Base-by-base conservation (phyloP, 78 protist species). In the Chrysochromulina parva region DNA sequence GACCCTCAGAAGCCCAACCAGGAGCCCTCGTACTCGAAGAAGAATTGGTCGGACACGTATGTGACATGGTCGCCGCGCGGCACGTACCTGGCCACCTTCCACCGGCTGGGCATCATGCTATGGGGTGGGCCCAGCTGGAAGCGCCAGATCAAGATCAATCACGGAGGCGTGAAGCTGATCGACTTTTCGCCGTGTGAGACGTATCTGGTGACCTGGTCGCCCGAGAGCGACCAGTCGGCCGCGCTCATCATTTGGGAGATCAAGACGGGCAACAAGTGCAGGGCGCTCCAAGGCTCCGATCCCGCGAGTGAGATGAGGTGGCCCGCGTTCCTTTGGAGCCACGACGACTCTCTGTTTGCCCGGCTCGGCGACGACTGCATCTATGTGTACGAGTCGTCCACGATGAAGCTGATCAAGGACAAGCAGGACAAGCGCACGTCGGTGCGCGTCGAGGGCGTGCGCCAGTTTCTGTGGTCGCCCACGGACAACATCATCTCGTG, bases 21-120 rank as follows among this genome's bases (percentile, higher is more conserved):
- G 55, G 60, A 57, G 78, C 74, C 28, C 26, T 0, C 2, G 38
- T 58, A 87, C 90, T 6, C 19, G 82, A 60, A 76, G 88, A 67
- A 26, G 57, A 84, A 90, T 67, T 94, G 97, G 96, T 93, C 97
- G 1, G 92, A 94, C 38, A 48, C 90, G 20, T 88, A 90, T 24
- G 97, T 93, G 53, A 50, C n/a, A 57, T 98, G 97, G 98, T 95
- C 97, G 24, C 97, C 98, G 26, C 85, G 57, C 59, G 99, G 99
- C 38, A 84, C 93, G 24, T 98, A 96, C 92, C 90, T 97, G 73
- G 97, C 95, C 24, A 96, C 98, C 47, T 76, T 96, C 94, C 98
- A 97, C 93, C 88, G 84, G 17, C 84, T 82, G 66, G 98, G 99
- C 16, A 71, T 98, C n/a, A 94, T 93, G 20, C 67, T 97, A 52